Evolutionary conservation across 2,329 filamentous ascomycete genomes (phyloP), one percentile per base, ranked within the genome.

Genomic region (Bimuria novae-zelandiae): DNA sequence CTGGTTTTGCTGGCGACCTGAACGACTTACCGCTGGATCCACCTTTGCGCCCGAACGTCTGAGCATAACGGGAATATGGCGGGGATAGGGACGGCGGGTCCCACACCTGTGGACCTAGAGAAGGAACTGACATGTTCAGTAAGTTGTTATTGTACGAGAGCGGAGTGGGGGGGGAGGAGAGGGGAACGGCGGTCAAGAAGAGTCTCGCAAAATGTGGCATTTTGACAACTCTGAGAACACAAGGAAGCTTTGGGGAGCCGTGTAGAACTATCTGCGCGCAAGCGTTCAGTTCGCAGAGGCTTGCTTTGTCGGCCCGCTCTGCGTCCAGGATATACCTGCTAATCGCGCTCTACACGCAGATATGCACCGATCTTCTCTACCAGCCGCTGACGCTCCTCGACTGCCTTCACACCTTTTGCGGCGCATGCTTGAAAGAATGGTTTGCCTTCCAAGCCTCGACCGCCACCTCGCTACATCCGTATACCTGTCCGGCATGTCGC

Each of bases 81-180:
- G 40, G 72, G 70, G 57, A 67, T 53, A 42, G 60, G 64, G 58
- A 59, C 60, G 48, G 57, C 57, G 40, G 79, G 77, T 43, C 69
- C 80, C 52, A 71, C 80, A 67, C 69, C 80, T 48, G 69, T 80
- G 65, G 90, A 95, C 75, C 81, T 97, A 64, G 94, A 97, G 78
- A 93, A 88, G 75, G 94, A 99, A 83, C 80, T 97, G 77, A 92
- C 89, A 49, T 97, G 93, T 79, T 96, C 93, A 72, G 92, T 96
- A 83, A 78, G 89, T 84, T 41, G 57, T 46, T 46, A 42, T 39
- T 45, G 56, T 59, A 40, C 51, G 45, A 42, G 56, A 42, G 56
- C 37, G 52, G 44, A 45, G 55, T 44, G 55, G 54, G 49, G 53
- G 57, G 41, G 55, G 54, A 48, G 53, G 57, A 36, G 10, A 36